These are phyloP conservation scores for Tardiomyces blankii DNA, from an alignment of 1,139 yeast species.

Conservation along the genomic window DNA sequence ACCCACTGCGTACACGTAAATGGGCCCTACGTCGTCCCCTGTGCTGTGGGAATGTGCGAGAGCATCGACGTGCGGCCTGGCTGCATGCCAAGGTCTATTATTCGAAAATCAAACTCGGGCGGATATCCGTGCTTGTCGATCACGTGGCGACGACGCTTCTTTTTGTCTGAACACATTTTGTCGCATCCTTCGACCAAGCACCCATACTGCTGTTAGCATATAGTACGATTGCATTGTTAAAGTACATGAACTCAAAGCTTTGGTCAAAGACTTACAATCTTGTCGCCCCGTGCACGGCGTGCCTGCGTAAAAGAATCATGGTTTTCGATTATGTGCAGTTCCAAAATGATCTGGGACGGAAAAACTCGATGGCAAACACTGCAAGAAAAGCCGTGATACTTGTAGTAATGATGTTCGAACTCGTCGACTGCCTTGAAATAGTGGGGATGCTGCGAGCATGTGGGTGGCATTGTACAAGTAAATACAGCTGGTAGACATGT, in stretches of 20 bases:
- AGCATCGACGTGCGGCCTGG: slow-evolving; percentile 17
- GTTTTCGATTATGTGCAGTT: slow-evolving; percentile 40
- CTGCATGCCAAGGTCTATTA: slow-evolving; percentile 27
- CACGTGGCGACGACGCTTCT: slow-evolving; percentile 36
- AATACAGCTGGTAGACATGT: background rate
- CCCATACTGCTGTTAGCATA: slow-evolving; percentile 14
- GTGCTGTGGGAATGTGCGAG: slow-evolving; percentile 8
- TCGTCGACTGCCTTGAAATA: slow-evolving; percentile 6
- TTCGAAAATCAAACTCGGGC: slow-evolving; percentile 29
- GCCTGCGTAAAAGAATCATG: slow-evolving; percentile 41
- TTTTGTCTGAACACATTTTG: slow-evolving; percentile 24
- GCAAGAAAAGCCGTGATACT: slow-evolving; percentile 24
- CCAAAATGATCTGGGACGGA: slow-evolving; percentile 31
- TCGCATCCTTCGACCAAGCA: slow-evolving; percentile 35
- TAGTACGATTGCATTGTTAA: no score
- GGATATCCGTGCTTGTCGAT: slow-evolving; percentile 43
- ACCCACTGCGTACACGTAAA: no score
- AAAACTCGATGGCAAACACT: slow-evolving; percentile 32
- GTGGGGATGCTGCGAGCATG: slow-evolving; percentile 8
- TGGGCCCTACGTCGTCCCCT: no score
- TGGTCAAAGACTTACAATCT: slow-evolving; percentile 16
- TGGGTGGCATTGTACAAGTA: slow-evolving; percentile 12
- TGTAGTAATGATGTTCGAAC: slow-evolving; percentile 10
- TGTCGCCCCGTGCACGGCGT: slow-evolving; percentile 29
- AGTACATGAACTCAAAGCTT: no score